Conservation (phyloP, 305 asterid species). For the Solanum hybrid region DNA sequence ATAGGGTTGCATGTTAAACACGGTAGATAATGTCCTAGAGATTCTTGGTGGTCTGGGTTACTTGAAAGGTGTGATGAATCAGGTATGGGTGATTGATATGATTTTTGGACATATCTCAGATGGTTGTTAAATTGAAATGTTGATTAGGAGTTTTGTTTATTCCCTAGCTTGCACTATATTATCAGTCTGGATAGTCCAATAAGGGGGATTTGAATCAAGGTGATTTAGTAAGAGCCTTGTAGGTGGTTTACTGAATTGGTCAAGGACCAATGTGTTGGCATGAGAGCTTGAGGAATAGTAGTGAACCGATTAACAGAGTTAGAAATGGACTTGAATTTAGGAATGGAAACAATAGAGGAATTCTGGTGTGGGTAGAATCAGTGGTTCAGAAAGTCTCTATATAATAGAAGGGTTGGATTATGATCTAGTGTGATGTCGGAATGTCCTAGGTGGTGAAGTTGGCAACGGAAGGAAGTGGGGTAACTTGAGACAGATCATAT, state of each 20-base stretch:
- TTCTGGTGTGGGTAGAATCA: background rate
- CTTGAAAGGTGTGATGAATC: too few species aligned
- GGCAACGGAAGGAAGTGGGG: background rate
- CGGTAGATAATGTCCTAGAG: background rate
- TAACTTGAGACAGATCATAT: background rate
- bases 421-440: background rate
- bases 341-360: background rate
- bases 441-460: background rate
- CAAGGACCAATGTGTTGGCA: background rate
- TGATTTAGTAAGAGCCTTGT: background rate
- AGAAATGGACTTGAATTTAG: background rate
- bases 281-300: background rate
- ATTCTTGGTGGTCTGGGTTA: background rate
- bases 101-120: background rate
- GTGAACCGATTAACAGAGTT: background rate
- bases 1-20: background rate
- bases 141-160: background rate
- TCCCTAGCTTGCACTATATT: background rate
- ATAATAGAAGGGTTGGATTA: background rate
- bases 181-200: background rate
- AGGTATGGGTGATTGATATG: background rate
- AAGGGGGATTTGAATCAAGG: background rate
- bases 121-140: background rate
- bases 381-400: background rate
- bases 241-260: background rate